Conservation (phyloP, 1,139 yeast genomes). For the Magnusiomyces ingens region DNA sequence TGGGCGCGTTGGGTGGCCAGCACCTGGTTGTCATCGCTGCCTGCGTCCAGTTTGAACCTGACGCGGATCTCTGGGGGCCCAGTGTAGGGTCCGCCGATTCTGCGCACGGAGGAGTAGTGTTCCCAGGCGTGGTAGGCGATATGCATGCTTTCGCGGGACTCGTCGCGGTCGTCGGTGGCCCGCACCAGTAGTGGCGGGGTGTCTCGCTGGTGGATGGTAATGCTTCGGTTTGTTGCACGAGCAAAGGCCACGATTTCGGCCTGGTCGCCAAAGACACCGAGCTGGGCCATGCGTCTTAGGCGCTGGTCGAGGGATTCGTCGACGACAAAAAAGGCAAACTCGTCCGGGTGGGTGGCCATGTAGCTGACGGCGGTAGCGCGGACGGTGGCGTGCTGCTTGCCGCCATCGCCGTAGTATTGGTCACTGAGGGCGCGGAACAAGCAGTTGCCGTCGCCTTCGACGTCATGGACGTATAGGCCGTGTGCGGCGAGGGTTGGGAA, state of each 20-base stretch:
- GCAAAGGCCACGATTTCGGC: conserved; percentile 39
- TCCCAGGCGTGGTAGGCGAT: conserved; percentile 41
- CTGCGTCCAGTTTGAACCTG: conserved; percentile 8
- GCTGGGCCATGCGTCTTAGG: conserved; percentile 33
- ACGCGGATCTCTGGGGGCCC: conserved; percentile 30
- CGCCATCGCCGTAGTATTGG: conserved; percentile 36
- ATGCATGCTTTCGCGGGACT: conserved; percentile 22
- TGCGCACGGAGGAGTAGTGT: conserved; percentile 38
- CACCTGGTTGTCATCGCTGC: background rate
- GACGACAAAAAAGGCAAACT: conserved; percentile 29
- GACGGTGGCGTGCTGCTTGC: conserved; percentile 27
- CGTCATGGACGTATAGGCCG: conserved; percentile 35
- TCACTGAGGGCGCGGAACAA: conserved; percentile 39
- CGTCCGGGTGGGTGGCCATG: conserved; percentile 28
- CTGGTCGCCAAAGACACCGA: conserved; percentile 39
- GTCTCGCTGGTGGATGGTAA: conserved; percentile 36
- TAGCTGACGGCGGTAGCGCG: conserved; percentile 32
- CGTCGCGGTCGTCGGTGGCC: background rate
- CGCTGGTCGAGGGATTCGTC: conserved; percentile 33
- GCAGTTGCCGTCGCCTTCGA: conserved; percentile 40
- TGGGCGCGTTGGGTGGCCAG: background rate
- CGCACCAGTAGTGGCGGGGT: conserved; percentile 6
- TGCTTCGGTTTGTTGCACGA: conserved; percentile 26
- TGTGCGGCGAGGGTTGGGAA: conserved; percentile 34
- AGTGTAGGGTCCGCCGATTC: conserved; percentile 33